Base-by-base conservation (phyloP, 192 early-diverging fungal genomes). In the Kickxella alabastrina region DNA sequence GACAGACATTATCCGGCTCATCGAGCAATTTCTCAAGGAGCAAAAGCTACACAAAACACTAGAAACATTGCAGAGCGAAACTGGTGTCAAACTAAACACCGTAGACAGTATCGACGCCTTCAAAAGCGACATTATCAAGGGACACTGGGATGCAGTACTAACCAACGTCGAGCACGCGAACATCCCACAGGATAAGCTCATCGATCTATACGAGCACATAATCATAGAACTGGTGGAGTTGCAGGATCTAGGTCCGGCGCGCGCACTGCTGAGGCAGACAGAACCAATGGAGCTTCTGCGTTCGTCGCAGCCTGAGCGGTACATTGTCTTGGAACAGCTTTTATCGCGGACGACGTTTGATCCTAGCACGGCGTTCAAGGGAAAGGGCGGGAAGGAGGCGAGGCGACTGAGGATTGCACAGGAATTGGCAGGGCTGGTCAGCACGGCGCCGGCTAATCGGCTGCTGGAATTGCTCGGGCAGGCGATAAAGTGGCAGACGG, bases 201-300 rank as follows among this genome's bases (percentile, higher is more conserved):
- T 88, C 41, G 89, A 92, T 56, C 76, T 98, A 2, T 94, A 95
- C 65, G 94, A 97, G 66, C 90, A 92, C 26, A 91, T 97, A 26
- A 73, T 89, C 13, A 67, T 94, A 27, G 96, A 98, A 54, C 73
- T 96, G 9, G 79, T 90, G 6, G 96, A 98, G 54, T 73, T 83
- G 57, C 68, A 80, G 7, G 92, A 98, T 58, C 65, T 90, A 4
- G 83, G 80, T 7, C 89, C 92, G 10, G 93, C 92, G 1, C 74
- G 91, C 15, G 87, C 85, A 2, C 63, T 96, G 35, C 64, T 98
- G 53, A 70, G 89, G 31, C 88, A 95, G 51, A 97, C 93, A 0
- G 92, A 93, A 32, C 87, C 93, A 2, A 92, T 94, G 88, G 84
- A 95, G 49, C 39, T 87, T 22, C 59, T 97, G 38, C 83, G 85